These are phyloP conservation scores for Cyclostephanos invisitatus DNA, from an alignment of 108 stramenopile species.

Conservation along the genomic window DNA sequence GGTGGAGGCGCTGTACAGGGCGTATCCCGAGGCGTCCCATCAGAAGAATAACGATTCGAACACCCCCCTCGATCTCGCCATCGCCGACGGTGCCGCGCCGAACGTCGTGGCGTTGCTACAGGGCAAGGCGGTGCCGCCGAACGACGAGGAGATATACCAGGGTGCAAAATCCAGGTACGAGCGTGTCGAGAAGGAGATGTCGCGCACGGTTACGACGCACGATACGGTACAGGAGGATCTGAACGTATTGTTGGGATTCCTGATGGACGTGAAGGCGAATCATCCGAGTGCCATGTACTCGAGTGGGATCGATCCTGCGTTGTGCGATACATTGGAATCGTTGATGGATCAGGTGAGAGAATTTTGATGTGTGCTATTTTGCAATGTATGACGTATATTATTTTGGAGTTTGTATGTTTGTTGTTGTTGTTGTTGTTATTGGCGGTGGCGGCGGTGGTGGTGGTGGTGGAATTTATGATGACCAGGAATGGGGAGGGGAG, in stretches of 20 bases:
- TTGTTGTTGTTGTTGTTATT: no score
- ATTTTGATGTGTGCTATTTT: no score
- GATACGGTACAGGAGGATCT: constrained; percentile 75
- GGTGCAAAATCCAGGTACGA: constrained; percentile 75
- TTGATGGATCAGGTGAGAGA: constrained; percentile 77
- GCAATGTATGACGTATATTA: no score
- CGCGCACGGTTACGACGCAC: constrained; percentile 57
- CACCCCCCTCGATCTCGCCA: constrained; percentile 83
- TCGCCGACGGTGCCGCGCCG: constrained; percentile 80
- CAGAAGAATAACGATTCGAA: constrained; percentile 89
- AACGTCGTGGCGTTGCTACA: constrained; percentile 84
- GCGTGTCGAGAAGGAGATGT: constrained; percentile 79
- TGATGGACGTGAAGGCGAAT: constrained; percentile 78
- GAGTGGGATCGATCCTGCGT: constrained; percentile 47
- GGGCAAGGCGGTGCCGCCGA: constrained; percentile 79
- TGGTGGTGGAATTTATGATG: no score
- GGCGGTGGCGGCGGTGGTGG: no score
- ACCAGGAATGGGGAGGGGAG: no score
- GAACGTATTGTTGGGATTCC: constrained; percentile 64
- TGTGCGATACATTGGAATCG: constrained; percentile 41
- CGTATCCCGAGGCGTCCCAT: constrained; percentile 80
- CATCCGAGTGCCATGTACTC: constrained; percentile 82
- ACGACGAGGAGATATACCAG: constrained; percentile 75
- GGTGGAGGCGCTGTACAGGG: constrained; percentile 81
- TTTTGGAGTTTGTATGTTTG: no score